phyloP scores from a whole-genome alignment of 352 stramenopile species.

The Globisporangium ultimum region DNA sequence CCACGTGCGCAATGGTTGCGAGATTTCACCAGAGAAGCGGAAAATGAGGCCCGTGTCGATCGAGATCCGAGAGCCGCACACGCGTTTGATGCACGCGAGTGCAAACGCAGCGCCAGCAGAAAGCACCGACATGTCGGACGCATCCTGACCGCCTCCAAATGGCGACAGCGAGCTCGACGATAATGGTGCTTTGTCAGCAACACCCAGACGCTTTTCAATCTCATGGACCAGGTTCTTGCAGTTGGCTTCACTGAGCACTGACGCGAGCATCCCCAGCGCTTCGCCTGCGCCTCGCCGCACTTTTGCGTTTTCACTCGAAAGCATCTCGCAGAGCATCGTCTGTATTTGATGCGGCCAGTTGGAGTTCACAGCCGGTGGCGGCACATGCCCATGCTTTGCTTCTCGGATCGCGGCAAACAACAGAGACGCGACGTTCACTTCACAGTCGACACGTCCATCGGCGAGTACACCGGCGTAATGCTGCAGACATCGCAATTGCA shows the following conservation, averaged over 20 bases:
- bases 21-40: slow-evolving; percentile 56
- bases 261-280: slow-evolving; percentile 56
- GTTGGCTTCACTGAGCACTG: slow-evolving; percentile 42
- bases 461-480: slow-evolving; percentile 67
- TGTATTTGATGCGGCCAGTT: slow-evolving; percentile 75
- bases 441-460: slow-evolving; percentile 56
- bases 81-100: slow-evolving; percentile 75
- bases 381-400: slow-evolving; percentile 27
- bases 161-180: slow-evolving; percentile 10
- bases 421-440: slow-evolving; percentile 78
- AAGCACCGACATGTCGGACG: slow-evolving; percentile 39
- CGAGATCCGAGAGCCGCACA: slow-evolving; percentile 69
- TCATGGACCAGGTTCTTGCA: slow-evolving; percentile 60
- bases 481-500: slow-evolving; percentile 80
- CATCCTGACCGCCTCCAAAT: slow-evolving; percentile 27
- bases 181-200: slow-evolving; percentile 41
- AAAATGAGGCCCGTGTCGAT: slow-evolving; percentile 79
- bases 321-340: slow-evolving; percentile 77
- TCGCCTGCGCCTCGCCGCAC: slow-evolving; percentile 76
- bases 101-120: slow-evolving; percentile 69
- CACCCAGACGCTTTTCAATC: slow-evolving; percentile 59
- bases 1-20: slow-evolving; percentile 79
- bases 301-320: slow-evolving; percentile 53
- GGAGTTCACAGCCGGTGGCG: slow-evolving; percentile 20
- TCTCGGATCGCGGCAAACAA: slow-evolving; percentile 66